These are phyloP conservation scores for Coniochaeta sp. DNA, from an alignment of 2,329 filamentous ascomycete genomes.

Conservation along the genomic window DNA sequence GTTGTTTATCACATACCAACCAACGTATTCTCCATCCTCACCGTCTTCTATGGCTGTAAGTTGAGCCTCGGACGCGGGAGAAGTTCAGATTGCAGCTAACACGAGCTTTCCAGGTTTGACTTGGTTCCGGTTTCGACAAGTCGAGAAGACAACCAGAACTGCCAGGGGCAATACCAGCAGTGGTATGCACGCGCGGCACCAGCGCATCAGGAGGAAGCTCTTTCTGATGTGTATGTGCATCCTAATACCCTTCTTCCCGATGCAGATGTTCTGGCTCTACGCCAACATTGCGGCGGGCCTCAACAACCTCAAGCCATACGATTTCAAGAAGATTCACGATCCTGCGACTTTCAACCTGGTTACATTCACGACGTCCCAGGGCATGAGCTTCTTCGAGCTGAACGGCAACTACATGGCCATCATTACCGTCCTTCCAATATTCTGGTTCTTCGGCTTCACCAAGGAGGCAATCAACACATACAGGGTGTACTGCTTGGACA, in stretches of 20 bases:
- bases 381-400: constrained; percentile 29
- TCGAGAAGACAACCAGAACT: constrained; percentile 31
- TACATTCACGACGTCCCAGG: constrained; percentile 32
- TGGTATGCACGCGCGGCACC: constrained; percentile 30
- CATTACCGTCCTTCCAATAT: constrained; percentile 37
- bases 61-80: constrained; percentile 3
- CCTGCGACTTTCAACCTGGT: constrained; percentile 39
- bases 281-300: constrained; percentile 28
- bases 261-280: constrained; percentile 32
- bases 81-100: neutral
- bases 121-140: constrained; percentile 37
- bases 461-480: constrained; percentile 44
- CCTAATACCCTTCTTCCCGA: constrained; percentile 41
- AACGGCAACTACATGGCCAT: constrained; percentile 43
- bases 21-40: constrained; percentile 32
- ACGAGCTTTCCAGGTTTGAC: constrained; percentile 29
- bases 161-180: constrained; percentile 30
- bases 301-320: constrained; percentile 25
- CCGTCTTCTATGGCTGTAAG: constrained; percentile 42
- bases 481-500: constrained; percentile 25
- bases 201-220: constrained; percentile 42
- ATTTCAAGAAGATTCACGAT: constrained; percentile 33
- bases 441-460: constrained; percentile 49
- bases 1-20: constrained; percentile 40
- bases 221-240: constrained; percentile 48